Base-by-base conservation (phyloP, 805 yeast species). In the Ogataea angusta region DNA sequence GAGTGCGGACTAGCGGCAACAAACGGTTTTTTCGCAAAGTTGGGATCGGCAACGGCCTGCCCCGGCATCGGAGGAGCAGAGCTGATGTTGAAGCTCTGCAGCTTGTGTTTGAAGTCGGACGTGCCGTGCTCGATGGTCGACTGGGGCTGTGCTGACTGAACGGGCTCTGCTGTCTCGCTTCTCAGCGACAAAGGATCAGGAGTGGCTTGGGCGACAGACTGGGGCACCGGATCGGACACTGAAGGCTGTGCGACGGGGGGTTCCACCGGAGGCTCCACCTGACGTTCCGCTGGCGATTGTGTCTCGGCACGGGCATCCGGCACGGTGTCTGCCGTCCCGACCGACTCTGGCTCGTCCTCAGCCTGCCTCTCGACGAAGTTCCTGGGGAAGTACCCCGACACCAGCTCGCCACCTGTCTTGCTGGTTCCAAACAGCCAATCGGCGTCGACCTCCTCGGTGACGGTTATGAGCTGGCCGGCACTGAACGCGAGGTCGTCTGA, bases 341-440 rank as follows among this genome's bases (percentile, higher is more conserved):
- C 14, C 13, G 3, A 10, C 27, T n/a, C 27, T 19, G 25, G 31
- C 35, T 15, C 35, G 13, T 27, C 34, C 34, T 45, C 43, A 5
- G 17, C 36, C 28, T 49, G 44, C 10, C 35, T 40, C 36, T 76
- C 77, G 5, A 91, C 98, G 66, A 87, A 91, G 56, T 78, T 80
- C 58, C 75, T 78, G 3, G 99, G 99, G 54, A 93, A 93, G 67
- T 90, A 81, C 6, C 99, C 99, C 15, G 75, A 63, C 32, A 66
- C 63, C 18, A 51, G 30, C 8, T 47, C 55, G 5, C 86, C 86
- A 23, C 67, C 66, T 4, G 35, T 24, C 3, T 53, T 55, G 52
- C 75, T 84, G 4, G 70, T 66, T 3, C 99, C 99, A 28, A 75
- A 68, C 57, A 77, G 84, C 98, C 98, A 93, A 48, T 90, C 96